Conservation (phyloP, 805 yeast species). For the Sugiyamaella lignohabitans region DNA sequence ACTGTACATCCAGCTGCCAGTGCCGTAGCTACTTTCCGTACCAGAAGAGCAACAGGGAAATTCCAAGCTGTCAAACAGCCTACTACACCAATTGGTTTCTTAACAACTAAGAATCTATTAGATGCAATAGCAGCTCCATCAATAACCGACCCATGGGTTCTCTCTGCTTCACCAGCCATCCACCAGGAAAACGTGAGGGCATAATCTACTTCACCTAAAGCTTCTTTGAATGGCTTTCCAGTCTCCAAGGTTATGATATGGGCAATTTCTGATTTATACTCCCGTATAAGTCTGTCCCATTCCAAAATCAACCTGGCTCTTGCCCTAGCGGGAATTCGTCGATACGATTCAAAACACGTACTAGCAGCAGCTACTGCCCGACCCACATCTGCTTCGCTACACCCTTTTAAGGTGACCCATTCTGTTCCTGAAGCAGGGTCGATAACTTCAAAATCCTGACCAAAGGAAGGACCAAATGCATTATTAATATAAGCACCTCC, state of each 20-base stretch:
- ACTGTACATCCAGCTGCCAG: conserved; percentile 74
- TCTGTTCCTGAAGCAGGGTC: conserved; percentile 64
- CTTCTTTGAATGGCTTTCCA: conserved; percentile 66
- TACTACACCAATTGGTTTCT: conserved; percentile 76
- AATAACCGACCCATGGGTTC: conserved; percentile 9
- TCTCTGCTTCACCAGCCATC: conserved; percentile 59
- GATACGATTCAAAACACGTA: conserved; percentile 46
- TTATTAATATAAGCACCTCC: conserved; percentile 48
- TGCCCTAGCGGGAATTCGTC: conserved; percentile 48
- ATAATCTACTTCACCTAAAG: conserved; percentile 59
- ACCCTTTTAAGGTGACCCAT: conserved; percentile 34
- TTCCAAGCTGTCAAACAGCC: conserved; percentile 81
- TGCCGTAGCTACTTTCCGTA: conserved; percentile 68
- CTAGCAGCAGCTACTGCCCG: conserved; percentile 53
- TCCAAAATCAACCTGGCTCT: conserved; percentile 49
- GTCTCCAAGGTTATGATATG: conserved; percentile 58
- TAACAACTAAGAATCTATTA: conserved; percentile 46
- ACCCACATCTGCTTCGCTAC: conserved; percentile 33
- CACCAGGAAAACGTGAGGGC: conserved; percentile 80
- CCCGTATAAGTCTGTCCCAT: conserved; percentile 48
- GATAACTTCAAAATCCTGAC: conserved; percentile 53
- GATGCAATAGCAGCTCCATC: conserved; percentile 4
- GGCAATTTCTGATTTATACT: conserved; percentile 59
- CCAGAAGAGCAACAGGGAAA: conserved; percentile 72
- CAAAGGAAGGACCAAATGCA: conserved; percentile 49